Base-by-base conservation (phyloP, 805 yeast genomes). In the Wickerhamomyces chambardii region DNA sequence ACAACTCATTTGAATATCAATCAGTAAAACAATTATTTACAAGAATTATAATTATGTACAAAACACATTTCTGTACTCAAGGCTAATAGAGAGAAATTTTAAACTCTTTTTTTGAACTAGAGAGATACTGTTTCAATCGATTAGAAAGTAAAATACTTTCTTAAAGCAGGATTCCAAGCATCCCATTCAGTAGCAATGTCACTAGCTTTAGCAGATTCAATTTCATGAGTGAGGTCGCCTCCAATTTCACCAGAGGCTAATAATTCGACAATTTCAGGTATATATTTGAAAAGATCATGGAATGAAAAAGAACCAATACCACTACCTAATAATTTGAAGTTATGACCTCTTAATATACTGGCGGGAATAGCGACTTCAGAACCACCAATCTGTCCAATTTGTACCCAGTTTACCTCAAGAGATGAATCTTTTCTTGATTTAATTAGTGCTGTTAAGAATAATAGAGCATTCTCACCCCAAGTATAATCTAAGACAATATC, bases 381-480 rank as follows among this genome's bases (percentile, higher is more conserved):
- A 5, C 42, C 42, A 22, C 40, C 42, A 32, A 39, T 36, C 17
- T 39, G 40, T 11, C 42, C 42, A 26, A 39, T 36, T 27, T 39
- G 36, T 3, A 39, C 34, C 40, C 40, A 39, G n/a, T 29, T 17
- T 15, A 39, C 25, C 6, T 16, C 17, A 4, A 25, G 22, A 3
- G 35, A 19, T 15, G 32, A 12, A 21, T 36, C 36, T 5, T 15
- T 25, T 31, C 40, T 31, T 5, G 42, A 31, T 18, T 31, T 19
- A 14, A 34, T 21, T 9, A 39, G 22, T 11, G 15, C 3, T 4
- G 14, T 5, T 8, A 39, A 8, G 2, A 31, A 2, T 7, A 15
- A 19, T 8, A 15, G 5, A 7, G 42, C 36, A 11, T 33, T 30
- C 8, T 36, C 18, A 27, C 42, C 42, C 40, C 42, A 39, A 3